phyloP scores from a whole-genome alignment of 176 grass and related monocot genomes.

The Oryza longistaminata region DNA sequence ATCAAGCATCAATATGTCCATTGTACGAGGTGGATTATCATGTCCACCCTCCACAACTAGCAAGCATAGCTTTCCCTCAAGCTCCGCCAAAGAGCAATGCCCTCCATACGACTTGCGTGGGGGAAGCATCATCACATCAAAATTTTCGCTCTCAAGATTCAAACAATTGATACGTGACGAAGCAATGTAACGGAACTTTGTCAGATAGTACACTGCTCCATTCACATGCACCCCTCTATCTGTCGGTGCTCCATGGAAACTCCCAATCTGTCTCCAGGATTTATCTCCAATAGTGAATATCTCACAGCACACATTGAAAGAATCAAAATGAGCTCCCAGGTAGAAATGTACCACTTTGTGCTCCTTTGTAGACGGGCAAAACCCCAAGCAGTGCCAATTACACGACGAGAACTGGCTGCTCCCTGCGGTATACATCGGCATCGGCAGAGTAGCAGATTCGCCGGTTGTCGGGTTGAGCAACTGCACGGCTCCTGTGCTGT shows the following conservation, averaged over 20 bases:
- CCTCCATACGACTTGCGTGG: slow-evolving; percentile 52
- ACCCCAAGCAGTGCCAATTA: slow-evolving; percentile 63
- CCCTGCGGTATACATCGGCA: slow-evolving; percentile 47
- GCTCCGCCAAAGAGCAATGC: slow-evolving; percentile 57
- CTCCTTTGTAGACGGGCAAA: slow-evolving; percentile 39
- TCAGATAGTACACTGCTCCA: slow-evolving; percentile 51
- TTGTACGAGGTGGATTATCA: slow-evolving; percentile 42
- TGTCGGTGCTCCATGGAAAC: slow-evolving; percentile 26
- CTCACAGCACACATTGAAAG: slow-evolving; percentile 35
- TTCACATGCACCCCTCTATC: slow-evolving; percentile 62
- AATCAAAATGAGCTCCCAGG: slow-evolving; percentile 33
- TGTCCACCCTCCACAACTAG: slow-evolving; percentile 52
- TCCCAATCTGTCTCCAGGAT: slow-evolving; percentile 46
- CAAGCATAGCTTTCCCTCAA: slow-evolving; percentile 50
- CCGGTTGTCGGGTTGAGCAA: slow-evolving; percentile 50
- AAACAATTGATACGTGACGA: slow-evolving; percentile 57
- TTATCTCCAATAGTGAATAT: slow-evolving; percentile 44
- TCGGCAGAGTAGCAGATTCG: slow-evolving; percentile 37
- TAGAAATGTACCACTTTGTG: slow-evolving; percentile 65
- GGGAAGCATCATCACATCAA: slow-evolving; percentile 46
- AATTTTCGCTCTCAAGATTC: slow-evolving; percentile 51
- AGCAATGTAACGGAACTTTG: slow-evolving; percentile 52
- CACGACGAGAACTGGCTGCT: slow-evolving; percentile 55
- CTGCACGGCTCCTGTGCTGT: slow-evolving; percentile 44
- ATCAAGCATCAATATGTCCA: slow-evolving; percentile 53